A percentile compares a stretch with the other conserved stretches of the same genome.
phyloP scores from a whole-genome alignment of 2,329 filamentous ascomycete species.

The Colletotrichum gloeosporioides region DNA sequence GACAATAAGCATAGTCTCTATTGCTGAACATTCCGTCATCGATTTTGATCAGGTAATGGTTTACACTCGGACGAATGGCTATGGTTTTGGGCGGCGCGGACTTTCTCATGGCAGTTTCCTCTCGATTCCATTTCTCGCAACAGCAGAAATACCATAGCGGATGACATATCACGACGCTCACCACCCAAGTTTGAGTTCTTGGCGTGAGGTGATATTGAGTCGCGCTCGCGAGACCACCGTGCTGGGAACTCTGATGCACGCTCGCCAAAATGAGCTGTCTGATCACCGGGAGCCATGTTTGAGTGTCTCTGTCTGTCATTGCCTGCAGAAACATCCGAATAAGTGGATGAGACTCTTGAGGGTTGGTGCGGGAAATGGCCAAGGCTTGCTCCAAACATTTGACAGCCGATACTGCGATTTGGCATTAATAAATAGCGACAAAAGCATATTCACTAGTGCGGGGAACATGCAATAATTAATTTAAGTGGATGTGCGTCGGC shows the following conservation, averaged over 20 bases:
- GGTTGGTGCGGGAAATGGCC: neutral
- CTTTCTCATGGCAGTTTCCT: neutral
- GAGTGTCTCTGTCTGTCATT: neutral
- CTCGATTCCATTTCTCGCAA: neutral
- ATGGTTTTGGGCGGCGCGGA: neutral
- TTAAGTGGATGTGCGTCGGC: neutral
- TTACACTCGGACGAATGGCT: neutral
- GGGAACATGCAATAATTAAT: neutral
- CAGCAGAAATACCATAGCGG: neutral
- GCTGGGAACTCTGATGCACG: too few relatives aligned
- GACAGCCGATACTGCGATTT: neutral
- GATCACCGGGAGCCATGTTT: neutral
- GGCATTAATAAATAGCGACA: neutral
- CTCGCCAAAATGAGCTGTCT: neutral
- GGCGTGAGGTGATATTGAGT: neutral
- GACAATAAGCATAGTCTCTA: neutral
- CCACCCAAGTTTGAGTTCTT: too few relatives aligned
- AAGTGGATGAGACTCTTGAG: neutral
- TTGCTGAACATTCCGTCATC: neutral
- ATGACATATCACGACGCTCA: neutral
- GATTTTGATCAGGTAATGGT: neutral
- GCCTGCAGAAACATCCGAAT: neutral
- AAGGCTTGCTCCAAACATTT: neutral
- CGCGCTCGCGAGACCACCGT: neutral
- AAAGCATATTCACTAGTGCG: neutral